phyloP scores from a whole-genome alignment of 257 asterid genomes.

The Nicotiana sylvestris region DNA sequence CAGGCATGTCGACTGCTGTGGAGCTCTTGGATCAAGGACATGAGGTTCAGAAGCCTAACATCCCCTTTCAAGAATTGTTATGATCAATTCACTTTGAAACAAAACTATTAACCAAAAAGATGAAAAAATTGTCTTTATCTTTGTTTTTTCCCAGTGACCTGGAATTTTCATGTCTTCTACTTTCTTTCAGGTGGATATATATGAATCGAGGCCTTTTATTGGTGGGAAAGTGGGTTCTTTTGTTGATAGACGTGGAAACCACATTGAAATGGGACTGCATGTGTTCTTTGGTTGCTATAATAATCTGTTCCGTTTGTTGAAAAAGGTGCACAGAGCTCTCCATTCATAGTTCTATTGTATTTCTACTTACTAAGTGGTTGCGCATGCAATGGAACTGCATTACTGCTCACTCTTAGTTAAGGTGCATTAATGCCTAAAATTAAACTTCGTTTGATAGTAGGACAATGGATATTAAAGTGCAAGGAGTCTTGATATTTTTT shows the following conservation, averaged over 20 bases:
- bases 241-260: slow-evolving; percentile 89
- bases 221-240: slow-evolving; percentile 99
- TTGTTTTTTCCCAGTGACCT: slow-evolving; percentile 4
- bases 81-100: neutral
- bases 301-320: slow-evolving; percentile 93
- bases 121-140: neutral
- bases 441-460: neutral
- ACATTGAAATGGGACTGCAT: slow-evolving; percentile 96
- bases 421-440: neutral
- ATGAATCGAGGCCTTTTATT: slow-evolving; percentile 78
- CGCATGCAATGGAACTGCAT: neutral
- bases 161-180: neutral
- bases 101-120: neutral
- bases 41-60: slow-evolving; percentile 50
- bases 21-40: slow-evolving; percentile 99
- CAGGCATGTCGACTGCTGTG: slow-evolving; percentile 99
- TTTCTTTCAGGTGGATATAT: slow-evolving; percentile 86
- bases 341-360: slow-evolving; percentile 9
- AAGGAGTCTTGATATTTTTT: neutral
- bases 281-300: slow-evolving; percentile 98
- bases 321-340: slow-evolving; percentile 53
- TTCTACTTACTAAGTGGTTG: neutral
- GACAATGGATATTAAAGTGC: neutral
- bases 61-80: neutral
- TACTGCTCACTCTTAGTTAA: neutral